Evolutionary conservation across 345 rosid species (phyloP), one percentile per base, ranked within the genome.

Genomic region (Aquilaria sinensis): DNA sequence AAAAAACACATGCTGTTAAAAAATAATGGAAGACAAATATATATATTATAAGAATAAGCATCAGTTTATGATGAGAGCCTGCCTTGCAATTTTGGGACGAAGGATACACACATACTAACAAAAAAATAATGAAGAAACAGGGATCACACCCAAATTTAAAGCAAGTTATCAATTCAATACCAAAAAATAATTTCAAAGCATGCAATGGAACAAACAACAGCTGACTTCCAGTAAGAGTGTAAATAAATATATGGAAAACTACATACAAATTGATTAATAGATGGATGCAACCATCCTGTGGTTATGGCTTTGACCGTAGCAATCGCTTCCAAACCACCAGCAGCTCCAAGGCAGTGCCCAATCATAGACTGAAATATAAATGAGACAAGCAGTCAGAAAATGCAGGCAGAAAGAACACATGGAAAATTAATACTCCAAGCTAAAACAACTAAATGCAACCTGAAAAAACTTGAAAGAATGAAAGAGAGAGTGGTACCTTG

Each of bases 271-370:
- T 95, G 99, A 61, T 95, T 95, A 71, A 91, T 87, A 3, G 80
- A 68, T 62, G 99, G 99, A 77, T 95, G 99, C 30, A 95, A 63
- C 99, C 98, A 95, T 75, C 99, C 96, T 12, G 96, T 89, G 67
- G 56, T 91, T 53, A 95, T 89, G 63, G 92, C 99, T 80, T 91
- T 95, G 62, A 85, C 80, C 1, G 82, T 74, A 49, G 97, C 99
- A 58, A 91, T 91, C 65, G 96, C 98, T 85, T 95, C 99, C 72
- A 95, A 67, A 62, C 98, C 99, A 61, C 99, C 96, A 41, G 98
- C 88, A 60, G 99, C 96, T 63, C 99, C 98, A 12, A 95, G 99
- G 80, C 98, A 87, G 74, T 95, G 99, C 59, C 99, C 99, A 60
- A 95, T 91, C 98, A 95, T 87, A 13, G 98, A 95, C 99, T 89